phyloP scores from a whole-genome alignment of 352 stramenopile species.

The Poterioochromonas sp. region DNA sequence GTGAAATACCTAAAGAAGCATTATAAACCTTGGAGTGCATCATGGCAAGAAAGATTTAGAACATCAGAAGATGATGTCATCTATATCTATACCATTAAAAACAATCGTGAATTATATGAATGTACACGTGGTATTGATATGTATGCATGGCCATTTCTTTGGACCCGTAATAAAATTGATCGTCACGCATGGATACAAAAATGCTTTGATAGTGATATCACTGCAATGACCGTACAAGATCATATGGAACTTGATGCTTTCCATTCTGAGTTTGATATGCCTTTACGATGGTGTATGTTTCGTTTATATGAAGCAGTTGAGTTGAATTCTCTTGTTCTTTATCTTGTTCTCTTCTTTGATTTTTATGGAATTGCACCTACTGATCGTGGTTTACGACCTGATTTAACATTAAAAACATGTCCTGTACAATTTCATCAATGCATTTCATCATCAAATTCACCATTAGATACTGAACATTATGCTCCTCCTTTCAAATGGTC shows the following conservation, averaged over 20 bases:
- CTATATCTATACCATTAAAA: background rate
- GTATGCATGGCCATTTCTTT: background rate
- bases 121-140: background rate
- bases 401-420: background rate
- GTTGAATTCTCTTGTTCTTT: background rate
- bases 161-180: background rate
- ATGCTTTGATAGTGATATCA: background rate
- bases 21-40: background rate
- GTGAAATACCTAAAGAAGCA: background rate
- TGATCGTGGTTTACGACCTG: background rate
- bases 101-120: background rate
- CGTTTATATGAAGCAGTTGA: background rate
- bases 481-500: background rate
- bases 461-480: conserved; percentile 2
- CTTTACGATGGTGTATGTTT: background rate
- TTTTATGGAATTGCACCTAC: background rate
- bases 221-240: background rate
- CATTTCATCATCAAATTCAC: background rate
- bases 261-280: conserved; percentile 8
- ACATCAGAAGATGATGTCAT: background rate
- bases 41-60: background rate
- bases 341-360: background rate
- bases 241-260: background rate
- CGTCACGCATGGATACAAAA: background rate
- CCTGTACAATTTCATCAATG: background rate